A percentile compares a stretch with the other conserved stretches of the same genome.
These are phyloP conservation scores for Penicillium verrucosum DNA, from an alignment of 2,329 filamentous ascomycete species.

Conservation along the genomic window DNA sequence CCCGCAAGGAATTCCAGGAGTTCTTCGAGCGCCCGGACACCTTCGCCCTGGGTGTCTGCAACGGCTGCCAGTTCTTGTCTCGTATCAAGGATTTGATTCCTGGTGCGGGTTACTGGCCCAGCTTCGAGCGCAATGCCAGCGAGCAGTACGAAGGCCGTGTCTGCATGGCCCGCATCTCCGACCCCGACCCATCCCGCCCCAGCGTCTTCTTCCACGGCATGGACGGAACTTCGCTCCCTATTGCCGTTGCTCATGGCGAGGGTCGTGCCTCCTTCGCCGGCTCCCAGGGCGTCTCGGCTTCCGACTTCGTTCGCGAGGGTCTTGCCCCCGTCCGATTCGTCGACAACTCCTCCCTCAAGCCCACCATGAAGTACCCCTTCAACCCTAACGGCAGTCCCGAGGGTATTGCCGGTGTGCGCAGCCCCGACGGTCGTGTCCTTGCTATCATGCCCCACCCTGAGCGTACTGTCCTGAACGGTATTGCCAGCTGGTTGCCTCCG, in stretches of 20 bases:
- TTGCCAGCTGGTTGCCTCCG: conserved; percentile 70
- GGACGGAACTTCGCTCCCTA: conserved; percentile 75
- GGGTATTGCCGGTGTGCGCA: conserved; percentile 77
- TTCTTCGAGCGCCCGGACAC: conserved; percentile 90
- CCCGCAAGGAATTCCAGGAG: conserved; percentile 70
- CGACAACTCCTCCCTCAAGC: conserved; percentile 68
- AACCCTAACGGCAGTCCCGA: conserved; percentile 84
- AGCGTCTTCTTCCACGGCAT: conserved; percentile 91
- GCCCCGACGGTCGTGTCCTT: conserved; percentile 72
- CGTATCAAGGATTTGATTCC: conserved; percentile 80
- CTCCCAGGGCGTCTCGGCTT: conserved; percentile 45
- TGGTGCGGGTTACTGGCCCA: conserved; percentile 77
- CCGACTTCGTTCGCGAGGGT: conserved; percentile 59
- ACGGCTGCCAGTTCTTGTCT: conserved; percentile 93
- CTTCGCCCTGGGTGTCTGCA: conserved; percentile 91
- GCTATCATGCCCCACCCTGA: conserved; percentile 95
- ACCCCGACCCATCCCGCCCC: conserved; percentile 54
- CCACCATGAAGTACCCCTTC: conserved; percentile 79
- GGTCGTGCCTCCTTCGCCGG: conserved; percentile 71
- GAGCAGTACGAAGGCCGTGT: conserved; percentile 89
- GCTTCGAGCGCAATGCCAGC: conserved; percentile 77
- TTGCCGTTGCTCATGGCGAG: conserved; percentile 87
- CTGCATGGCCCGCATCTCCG: conserved; percentile 76
- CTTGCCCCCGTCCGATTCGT: conserved; percentile 79
- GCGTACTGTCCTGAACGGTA: conserved; percentile 77